These are phyloP conservation scores for Hordeum pubiflorum DNA, from an alignment of 202 grass and related monocot species.

Conservation along the genomic window DNA sequence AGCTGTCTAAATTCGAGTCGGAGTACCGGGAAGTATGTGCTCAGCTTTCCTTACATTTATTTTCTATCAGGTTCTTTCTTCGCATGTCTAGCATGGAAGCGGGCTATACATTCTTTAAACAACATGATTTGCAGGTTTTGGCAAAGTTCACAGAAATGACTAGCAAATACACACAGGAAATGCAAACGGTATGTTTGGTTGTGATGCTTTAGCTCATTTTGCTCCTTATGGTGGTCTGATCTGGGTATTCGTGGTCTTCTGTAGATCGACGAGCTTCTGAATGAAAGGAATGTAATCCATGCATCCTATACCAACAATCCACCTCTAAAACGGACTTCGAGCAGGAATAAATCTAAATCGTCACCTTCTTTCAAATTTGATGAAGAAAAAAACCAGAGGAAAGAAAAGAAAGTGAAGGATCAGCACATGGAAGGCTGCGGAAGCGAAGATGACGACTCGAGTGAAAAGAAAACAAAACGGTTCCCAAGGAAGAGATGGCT, in stretches of 20 bases:
- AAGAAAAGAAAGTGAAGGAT: conserved; percentile 49
- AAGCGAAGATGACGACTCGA: conserved; percentile 33
- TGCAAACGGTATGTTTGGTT: conserved; percentile 59
- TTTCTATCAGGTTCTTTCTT: conserved; percentile 1
- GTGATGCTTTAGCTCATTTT: conserved; percentile 15
- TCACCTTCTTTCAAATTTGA: conserved; percentile 38
- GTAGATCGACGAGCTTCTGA: conserved; percentile 77
- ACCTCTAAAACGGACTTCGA: conserved; percentile 66
- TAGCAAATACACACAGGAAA: conserved; percentile 91
- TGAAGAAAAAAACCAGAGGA: conserved; percentile 27
- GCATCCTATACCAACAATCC: conserved; percentile 68
- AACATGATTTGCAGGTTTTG: conserved; percentile 43
- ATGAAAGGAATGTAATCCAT: conserved; percentile 80
- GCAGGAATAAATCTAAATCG: conserved; percentile 51
- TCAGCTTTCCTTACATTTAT: neutral
- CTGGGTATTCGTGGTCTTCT: neutral
- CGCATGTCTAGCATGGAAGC: neutral
- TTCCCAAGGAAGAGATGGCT: conserved; percentile 75
- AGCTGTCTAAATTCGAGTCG: conserved; percentile 89
- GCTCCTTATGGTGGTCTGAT: neutral
- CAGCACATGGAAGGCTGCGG: conserved; percentile 30
- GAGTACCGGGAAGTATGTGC: conserved; percentile 79
- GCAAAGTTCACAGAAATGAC: conserved; percentile 94
- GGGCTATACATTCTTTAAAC: neutral
- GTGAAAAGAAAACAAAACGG: conserved; percentile 43